These are phyloP conservation scores for Apiotrichum veenhuisii DNA, from an alignment of 1,284 basidiomycete genomes.

Conservation along the genomic window DNA sequence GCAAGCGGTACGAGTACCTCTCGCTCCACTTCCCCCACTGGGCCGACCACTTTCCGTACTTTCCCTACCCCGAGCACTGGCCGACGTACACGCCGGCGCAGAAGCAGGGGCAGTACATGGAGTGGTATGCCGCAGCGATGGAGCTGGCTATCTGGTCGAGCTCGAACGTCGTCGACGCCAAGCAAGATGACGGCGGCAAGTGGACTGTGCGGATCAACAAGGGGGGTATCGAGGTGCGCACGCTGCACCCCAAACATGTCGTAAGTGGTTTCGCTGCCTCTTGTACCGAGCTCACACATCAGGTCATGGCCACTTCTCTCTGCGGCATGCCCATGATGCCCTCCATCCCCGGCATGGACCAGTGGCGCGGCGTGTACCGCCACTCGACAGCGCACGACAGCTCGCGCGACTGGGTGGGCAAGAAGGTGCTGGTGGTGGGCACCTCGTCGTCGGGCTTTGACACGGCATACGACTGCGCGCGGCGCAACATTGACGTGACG, in stretches of 20 bases:
- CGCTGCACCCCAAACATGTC: slow-evolving; percentile 52
- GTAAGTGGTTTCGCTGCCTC: too few relatives aligned
- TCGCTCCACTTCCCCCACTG: slow-evolving; percentile 62
- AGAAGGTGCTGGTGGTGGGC: slow-evolving; percentile 61
- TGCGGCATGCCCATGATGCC: slow-evolving; percentile 24
- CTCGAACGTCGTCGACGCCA: slow-evolving; percentile 51
- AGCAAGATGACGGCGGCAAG: slow-evolving; percentile 50
- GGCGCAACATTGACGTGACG: slow-evolving; percentile 56
- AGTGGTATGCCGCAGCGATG: slow-evolving; percentile 36
- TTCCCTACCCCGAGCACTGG: slow-evolving; percentile 54
- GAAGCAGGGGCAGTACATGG: slow-evolving; percentile 35
- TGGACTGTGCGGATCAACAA: slow-evolving; percentile 57
- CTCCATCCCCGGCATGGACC: slow-evolving; percentile 40
- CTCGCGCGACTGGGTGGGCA: slow-evolving; percentile 55
- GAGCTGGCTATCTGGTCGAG: slow-evolving; percentile 47
- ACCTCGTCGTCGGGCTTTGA: slow-evolving; percentile 58
- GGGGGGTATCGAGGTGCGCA: slow-evolving; percentile 51
- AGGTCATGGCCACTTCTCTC: slow-evolving; percentile 35
- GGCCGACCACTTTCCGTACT: slow-evolving; percentile 52
- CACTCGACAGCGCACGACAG: slow-evolving; percentile 58
- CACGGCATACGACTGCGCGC: slow-evolving; percentile 53
- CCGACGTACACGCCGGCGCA: slow-evolving; percentile 60
- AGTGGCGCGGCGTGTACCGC: slow-evolving; percentile 53
- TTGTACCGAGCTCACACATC: too few relatives aligned
- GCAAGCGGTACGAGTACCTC: slow-evolving; percentile 58